phyloP scores from a whole-genome alignment of 2,329 filamentous ascomycete genomes.

The Xylariaceae sp. region DNA sequence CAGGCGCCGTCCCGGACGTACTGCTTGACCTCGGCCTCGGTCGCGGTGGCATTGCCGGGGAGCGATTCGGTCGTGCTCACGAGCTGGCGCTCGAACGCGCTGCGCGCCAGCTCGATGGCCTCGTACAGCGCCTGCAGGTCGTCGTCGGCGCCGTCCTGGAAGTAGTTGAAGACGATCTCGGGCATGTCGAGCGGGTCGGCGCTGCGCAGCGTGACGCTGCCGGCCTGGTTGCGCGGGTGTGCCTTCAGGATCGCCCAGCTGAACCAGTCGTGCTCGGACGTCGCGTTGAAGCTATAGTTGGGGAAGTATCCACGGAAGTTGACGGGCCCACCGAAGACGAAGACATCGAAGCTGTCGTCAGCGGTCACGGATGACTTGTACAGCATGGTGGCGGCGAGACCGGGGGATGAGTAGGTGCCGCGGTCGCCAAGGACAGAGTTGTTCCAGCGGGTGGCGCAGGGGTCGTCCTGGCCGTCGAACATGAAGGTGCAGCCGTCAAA shows the following conservation, averaged over 20 bases:
- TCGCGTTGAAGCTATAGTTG: constrained; percentile 15
- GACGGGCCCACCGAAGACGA: constrained; percentile 4
- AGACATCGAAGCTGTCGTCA: constrained; percentile 2
- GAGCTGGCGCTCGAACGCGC: constrained; percentile 36
- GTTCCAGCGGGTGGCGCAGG: constrained; percentile 2
- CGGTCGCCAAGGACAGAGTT: constrained; percentile 1
- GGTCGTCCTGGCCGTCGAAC: background rate
- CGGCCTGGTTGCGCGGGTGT: constrained; percentile 52
- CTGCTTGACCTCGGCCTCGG: constrained; percentile 18
- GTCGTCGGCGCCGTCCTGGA: constrained; percentile 41
- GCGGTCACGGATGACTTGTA: constrained; percentile 2
- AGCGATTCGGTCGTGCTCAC: constrained; percentile 27
- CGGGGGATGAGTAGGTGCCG: constrained; percentile 1
- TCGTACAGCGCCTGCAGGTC: constrained; percentile 23
- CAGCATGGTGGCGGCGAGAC: constrained; percentile 1
- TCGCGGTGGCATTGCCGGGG: constrained; percentile 9
- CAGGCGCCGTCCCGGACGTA: constrained; percentile 11
- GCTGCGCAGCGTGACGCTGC: constrained; percentile 57
- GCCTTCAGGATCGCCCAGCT: constrained; percentile 46
- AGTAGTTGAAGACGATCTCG: constrained; percentile 60
- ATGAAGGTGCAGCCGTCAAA: constrained; percentile 10
- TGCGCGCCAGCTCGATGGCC: constrained; percentile 39
- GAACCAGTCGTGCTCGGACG: constrained; percentile 32
- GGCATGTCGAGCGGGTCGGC: constrained; percentile 61
- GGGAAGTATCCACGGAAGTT: constrained; percentile 20